Base-by-base conservation (phyloP, 2,329 filamentous ascomycete genomes). In the Colletotrichum liaoningense region DNA sequence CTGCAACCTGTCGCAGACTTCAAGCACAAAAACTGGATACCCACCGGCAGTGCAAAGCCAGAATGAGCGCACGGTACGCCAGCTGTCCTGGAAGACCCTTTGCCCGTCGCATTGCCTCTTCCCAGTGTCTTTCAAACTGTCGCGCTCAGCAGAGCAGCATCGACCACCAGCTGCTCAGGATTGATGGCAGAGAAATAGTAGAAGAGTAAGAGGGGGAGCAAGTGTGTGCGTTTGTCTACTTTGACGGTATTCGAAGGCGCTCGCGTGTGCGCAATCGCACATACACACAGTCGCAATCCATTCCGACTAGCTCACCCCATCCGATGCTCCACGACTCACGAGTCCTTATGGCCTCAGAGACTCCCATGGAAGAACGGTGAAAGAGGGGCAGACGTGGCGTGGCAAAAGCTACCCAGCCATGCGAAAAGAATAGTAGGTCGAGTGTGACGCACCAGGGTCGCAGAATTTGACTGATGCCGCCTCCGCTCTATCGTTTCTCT, bases 371-470 rank as follows among this genome's bases (percentile, higher is more conserved):
- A 46, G 30, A 33, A 56, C 33, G 57, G 30, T 56, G 64, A 62
- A 57, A 66, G 55, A 64, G 71, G 71, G 56, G 26, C 49, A 56
- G 52, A 35, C 49, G n/a, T 66, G 67, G 67, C 71, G 72, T 72
- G 72, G 68, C 68, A 28, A 74, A 74, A 67, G 28, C 63, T 42
- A 56, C 67, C 67, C 68, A 72, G 69, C 68, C 68, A 72, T 68
- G 68, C 63, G 63, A 66, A 62, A 59, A 46, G 46, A n/a, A 33
- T 19, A 54, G 63, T 72, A 67, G 30, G 60, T 58, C 68, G 68
- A 63, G 69, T 72, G 72, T 68, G 72, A 74, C 72, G 63, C 72
- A 72, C 72, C 63, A 63, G 68, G 72, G 72, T 67, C 72, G 72
- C 72, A 74, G 69, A 74, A 72, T 67, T 73, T 64, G 72, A 72